Base-by-base conservation (phyloP, 768 basidiomycete genomes). In the Panaeolus cyanescens region DNA sequence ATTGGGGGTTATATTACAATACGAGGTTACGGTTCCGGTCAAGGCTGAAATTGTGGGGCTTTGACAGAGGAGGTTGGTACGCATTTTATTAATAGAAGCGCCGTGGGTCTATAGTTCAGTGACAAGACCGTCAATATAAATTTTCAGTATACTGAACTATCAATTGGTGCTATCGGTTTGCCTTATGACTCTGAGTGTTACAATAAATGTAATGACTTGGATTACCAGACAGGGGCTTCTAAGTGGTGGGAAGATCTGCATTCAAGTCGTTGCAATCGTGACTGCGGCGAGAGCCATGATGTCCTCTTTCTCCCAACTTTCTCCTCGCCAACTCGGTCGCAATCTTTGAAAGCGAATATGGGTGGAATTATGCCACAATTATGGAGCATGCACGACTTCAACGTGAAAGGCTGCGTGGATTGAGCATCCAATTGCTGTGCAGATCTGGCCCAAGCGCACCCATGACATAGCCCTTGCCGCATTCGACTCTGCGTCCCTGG, bases 11-110 rank as follows among this genome's bases (percentile, higher is more conserved):
- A 55, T 63, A 5, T 61, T 79, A 32, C 69, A 74, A 28, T 79
- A 75, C 74, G 76, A 79, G 64, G 70, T 77, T 13, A 62, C 64
- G 12, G 68, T 67, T 17, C 73, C 75, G 7, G 64, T 71, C 9
- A 68, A 67, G 15, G 66, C 64, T 1, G 60, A 58, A 10, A 59
- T 74, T 2, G 39, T 59, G 1, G 70, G 72, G 0, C 54, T 74
- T 25, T 12, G n/a, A 37, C 12, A 3, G 36, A 13, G 36, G 36
- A 37, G 36, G 12, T 37, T 10, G n/a, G 36, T 5, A n/a, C n/a
- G n/a, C n/a, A n/a, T n/a, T n/a, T n/a, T n/a, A n/a, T n/a, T n/a
- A n/a, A n/a, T n/a, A n/a, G n/a, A n/a, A n/a, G n/a, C n/a, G n/a
- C n/a, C n/a, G n/a, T n/a, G n/a, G n/a, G n/a, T n/a, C n/a, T n/a